A percentile compares a stretch with the other conserved stretches of the same genome.
Evolutionary conservation across 805 yeast genomes (phyloP).

Genomic region (Sugiyamaella americana): DNA sequence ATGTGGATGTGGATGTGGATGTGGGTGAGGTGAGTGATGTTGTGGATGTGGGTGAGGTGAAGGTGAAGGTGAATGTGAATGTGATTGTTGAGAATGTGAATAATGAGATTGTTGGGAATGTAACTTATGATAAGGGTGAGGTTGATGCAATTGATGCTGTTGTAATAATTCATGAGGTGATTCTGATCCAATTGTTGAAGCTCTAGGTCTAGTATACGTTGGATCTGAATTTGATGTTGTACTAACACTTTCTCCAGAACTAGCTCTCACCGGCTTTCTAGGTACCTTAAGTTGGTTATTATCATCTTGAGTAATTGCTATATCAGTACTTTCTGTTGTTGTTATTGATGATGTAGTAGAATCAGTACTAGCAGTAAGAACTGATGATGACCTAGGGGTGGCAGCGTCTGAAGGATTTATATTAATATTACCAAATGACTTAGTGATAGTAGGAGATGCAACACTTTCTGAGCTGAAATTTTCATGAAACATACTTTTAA

Average conservation of each 20-base stretch:
- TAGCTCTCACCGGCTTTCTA: not conserved
- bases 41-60: not conserved
- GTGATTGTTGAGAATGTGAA: not conserved
- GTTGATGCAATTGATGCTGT: not conserved
- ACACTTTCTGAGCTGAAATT: constrained; percentile 13
- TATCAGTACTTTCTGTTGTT: not conserved
- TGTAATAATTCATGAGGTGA: not conserved
- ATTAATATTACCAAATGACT: no score
- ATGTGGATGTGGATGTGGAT: not conserved
- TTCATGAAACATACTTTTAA: constrained; percentile 14
- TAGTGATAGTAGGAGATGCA: not conserved
- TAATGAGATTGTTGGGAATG: not conserved
- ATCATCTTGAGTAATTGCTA: no score
- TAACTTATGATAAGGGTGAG: no score
- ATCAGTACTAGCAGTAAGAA: not conserved
- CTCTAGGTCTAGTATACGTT: no score
- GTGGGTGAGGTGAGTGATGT: constrained; percentile 2
- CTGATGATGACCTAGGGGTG: not conserved
- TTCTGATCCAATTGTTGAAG: no score
- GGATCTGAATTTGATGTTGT: no score
- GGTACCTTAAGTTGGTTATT: not conserved
- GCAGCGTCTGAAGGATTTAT: not conserved
- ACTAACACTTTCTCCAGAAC: not conserved
- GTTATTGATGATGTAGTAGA: not conserved
- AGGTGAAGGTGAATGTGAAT: no score